phyloP scores from a whole-genome alignment of 2,329 filamentous ascomycete species.

The Pseudofabraea citricarpa region DNA sequence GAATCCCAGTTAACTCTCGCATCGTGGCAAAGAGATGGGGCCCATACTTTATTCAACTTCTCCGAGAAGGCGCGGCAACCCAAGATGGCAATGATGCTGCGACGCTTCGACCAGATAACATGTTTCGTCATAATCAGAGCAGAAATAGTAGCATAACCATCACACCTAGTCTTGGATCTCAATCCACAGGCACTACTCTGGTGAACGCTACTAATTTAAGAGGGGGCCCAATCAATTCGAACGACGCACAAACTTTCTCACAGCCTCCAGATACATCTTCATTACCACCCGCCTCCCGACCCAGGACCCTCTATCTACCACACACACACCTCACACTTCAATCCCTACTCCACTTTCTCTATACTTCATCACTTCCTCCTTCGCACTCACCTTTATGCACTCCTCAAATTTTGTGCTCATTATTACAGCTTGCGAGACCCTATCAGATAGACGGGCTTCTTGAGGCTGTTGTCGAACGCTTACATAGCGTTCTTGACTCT shows the following conservation, averaged over 20 bases:
- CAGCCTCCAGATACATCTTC: conserved; percentile 22
- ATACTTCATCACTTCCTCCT: conserved; percentile 82
- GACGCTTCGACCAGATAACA: conserved; percentile 61
- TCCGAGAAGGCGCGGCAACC: conserved; percentile 69
- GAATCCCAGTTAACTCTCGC: conserved; percentile 89
- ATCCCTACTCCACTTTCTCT: conserved; percentile 86
- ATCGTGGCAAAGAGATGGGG: conserved; percentile 88
- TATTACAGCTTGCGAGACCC: conserved; percentile 87
- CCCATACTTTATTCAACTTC: conserved; percentile 87
- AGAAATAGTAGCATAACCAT: conserved; percentile 84
- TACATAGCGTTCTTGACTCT: conserved; percentile 86
- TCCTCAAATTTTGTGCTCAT: conserved; percentile 90
- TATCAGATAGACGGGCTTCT: conserved; percentile 91
- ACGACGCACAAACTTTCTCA: conserved; percentile 12
- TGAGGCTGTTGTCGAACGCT: conserved; percentile 85
- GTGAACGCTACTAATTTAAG: conserved; percentile 25
- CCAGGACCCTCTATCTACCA: conserved; percentile 84
- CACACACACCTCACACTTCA: conserved; percentile 88
- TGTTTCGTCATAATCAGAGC: conserved; percentile 50
- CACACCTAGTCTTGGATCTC: conserved; percentile 58
- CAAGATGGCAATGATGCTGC: conserved; percentile 70
- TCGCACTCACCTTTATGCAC: conserved; percentile 76
- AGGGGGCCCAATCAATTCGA: conserved; percentile 5
- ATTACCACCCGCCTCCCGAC: conserved; percentile 60
- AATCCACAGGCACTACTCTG: conserved; percentile 38